Evolutionary conservation across 768 basidiomycete species (phyloP), one percentile per base, ranked within the genome.

Genomic region (Podaxis sp.): DNA sequence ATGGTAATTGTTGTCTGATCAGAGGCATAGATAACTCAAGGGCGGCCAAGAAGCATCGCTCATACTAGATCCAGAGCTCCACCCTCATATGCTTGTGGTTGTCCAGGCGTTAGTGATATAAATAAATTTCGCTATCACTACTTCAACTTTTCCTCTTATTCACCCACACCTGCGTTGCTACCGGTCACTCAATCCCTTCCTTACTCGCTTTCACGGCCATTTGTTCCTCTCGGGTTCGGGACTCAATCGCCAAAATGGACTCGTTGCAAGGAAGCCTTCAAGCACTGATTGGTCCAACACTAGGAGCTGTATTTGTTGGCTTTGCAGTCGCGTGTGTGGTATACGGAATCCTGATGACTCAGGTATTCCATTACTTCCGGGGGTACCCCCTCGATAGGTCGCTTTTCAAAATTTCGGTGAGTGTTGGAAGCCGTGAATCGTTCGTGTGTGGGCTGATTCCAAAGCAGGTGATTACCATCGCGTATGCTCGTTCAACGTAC

Each of bases 231-330:
- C 47, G n/a, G 37, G 37, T 25, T 14, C 57, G 3, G 42, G 37
- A 5, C 32, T 37, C 16, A 3, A 50, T 38, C 32, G 5, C 37
- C 14, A 25, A 58, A n/a, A 61, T 61, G 59, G 44, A 6, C 21
- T 9, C 52, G 5, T 18, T 40, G n/a, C 52, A 16, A 18, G 16
- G 21, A 9, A 6, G 2, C 9, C 0, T 57, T 23, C 28, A 57
- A 47, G n/a, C 51, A 7, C 6, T 37, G 5, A 68, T 81, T 55
- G 70, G 78, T 58, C 78, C 74, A 65, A 87, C 87, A 0, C 77
- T 88, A 14, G 87, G 87, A 37, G 85, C 86, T 16, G 71, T 82
- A 47, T 79, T 87, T 63, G 67, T 86, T 50, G 87, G 87, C 35
- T 86, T 85, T 62, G 77, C 80, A 0, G 70, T 77, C 42, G 80